phyloP scores from a whole-genome alignment of 805 yeast genomes.

The Ogataea saltuana region DNA sequence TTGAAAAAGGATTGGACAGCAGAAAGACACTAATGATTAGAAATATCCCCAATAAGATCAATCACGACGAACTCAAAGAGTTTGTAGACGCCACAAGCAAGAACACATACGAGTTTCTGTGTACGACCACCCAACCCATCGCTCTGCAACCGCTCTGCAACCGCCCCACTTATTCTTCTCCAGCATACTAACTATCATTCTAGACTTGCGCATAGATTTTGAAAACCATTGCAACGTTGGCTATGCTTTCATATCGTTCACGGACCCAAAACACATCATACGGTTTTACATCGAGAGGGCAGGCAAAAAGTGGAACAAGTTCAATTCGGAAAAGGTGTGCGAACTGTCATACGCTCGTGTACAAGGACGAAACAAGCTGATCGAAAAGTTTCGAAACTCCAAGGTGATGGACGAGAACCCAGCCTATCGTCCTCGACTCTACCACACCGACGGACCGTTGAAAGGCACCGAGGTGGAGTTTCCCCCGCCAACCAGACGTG shows the following conservation, averaged over 20 bases:
- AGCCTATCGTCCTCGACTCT: slow-evolving; percentile 50
- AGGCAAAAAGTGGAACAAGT: slow-evolving; percentile 49
- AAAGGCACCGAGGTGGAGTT: slow-evolving; percentile 46
- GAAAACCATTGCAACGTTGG: slow-evolving; percentile 56
- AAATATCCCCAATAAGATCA: slow-evolving; percentile 54
- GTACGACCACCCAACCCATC: slow-evolving; percentile 33
- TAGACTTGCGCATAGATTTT: slow-evolving; percentile 52
- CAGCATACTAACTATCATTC: slow-evolving; percentile 8
- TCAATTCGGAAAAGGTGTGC: slow-evolving; percentile 51
- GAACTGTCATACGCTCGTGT: slow-evolving; percentile 53
- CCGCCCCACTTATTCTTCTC: background rate
- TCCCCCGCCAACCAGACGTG: slow-evolving; percentile 35
- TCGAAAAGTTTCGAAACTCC: slow-evolving; percentile 51
- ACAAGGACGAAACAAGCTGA: slow-evolving; percentile 47
- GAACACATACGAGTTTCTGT: slow-evolving; percentile 41
- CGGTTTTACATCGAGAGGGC: slow-evolving; percentile 46
- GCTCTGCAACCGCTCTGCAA: no score
- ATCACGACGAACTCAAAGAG: slow-evolving; percentile 45
- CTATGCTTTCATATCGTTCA: slow-evolving; percentile 54
- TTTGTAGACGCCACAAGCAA: slow-evolving; percentile 47
- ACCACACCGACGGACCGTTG: slow-evolving; percentile 43
- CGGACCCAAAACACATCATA: slow-evolving; percentile 43
- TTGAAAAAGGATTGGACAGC: slow-evolving; percentile 42
- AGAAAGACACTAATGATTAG: slow-evolving; percentile 54
- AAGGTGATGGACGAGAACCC: slow-evolving; percentile 48